phyloP scores from a whole-genome alignment of 1,284 basidiomycete genomes.

The Ustilago bromivora region DNA sequence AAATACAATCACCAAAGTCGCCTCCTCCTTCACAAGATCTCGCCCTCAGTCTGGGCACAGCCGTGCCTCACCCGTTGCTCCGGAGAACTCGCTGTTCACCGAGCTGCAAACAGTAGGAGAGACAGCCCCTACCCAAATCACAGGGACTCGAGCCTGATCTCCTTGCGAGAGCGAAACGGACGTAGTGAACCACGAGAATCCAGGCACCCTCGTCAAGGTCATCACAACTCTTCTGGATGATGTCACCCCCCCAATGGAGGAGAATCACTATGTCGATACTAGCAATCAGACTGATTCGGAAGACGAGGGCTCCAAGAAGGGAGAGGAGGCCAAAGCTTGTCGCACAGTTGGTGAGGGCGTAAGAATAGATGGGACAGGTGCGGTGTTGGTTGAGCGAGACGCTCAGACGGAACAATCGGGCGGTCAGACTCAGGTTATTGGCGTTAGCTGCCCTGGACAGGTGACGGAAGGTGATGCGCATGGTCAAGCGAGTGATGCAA shows the following conservation, averaged over 20 bases:
- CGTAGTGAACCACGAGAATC: neutral
- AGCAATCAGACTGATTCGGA: neutral
- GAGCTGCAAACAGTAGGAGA: neutral
- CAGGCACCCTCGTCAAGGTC: neutral
- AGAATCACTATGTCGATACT: neutral
- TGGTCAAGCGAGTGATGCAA: neutral
- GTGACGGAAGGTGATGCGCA: neutral
- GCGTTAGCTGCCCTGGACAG: neutral
- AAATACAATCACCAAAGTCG: neutral
- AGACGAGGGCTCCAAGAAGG: neutral
- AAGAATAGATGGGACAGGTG: neutral
- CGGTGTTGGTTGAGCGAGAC: neutral
- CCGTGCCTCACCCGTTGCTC: neutral
- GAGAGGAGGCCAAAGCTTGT: neutral
- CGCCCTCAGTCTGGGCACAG: neutral
- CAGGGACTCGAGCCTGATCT: neutral
- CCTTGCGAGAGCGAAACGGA: neutral
- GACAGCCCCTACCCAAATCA: neutral
- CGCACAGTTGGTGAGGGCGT: neutral
- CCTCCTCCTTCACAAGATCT: neutral
- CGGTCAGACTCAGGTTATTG: neutral
- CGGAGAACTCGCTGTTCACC: neutral
- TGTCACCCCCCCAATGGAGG: neutral
- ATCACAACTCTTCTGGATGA: neutral
- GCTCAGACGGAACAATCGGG: neutral